Evolutionary conservation across 306 rosid genomes (phyloP), one percentile per base, ranked within the genome.

Genomic region (Castanopsis chinensis): DNA sequence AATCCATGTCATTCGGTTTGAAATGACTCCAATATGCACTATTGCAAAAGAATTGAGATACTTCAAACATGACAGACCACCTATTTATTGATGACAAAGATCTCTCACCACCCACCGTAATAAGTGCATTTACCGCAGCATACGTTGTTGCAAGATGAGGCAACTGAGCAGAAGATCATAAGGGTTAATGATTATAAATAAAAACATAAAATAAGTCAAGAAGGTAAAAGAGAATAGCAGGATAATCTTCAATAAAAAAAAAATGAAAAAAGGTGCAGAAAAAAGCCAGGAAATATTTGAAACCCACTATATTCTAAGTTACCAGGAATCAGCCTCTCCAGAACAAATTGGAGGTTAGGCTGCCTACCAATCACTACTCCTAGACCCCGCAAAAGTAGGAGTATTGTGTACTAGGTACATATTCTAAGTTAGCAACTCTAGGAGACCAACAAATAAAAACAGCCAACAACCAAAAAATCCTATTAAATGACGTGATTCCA

Each of bases 111-210:
- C 97, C 97, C 80, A 94, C 45, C 18, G 97, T 89, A 75, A 94
- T 87, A 69, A 94, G 97, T 25, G 97, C 75, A 86, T 92, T 94
- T 78, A 94, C 91, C 11, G 97, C 95, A 85, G 99, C 97, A 83
- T 94, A 92, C 71, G 97, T 94, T 53, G 99, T 94, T 69, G 97
- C 99, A 58, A 94, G 94, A 88, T 94, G 99, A 76, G 99, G 97
- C 90, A 94, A 64, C 99, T 94, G 91, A 75, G 49, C 19, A 84
- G 75, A 82, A 86, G 76, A 58, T 45, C 69, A 79, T 73, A 33
- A 17, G 83, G 11, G 76, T 78, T 35, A 74, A 68, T 68, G 54
- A 27, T 72, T 72, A 70, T 20, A 5, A 28, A 5, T 27, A 64
- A 30, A 63, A 17, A 30, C 1, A 64, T 64, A 4, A 64, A 76